A percentile compares a stretch with the other conserved stretches of the same genome.
Evolutionary conservation across 208 protist genomes (phyloP).

Genomic region (Leishmania lainsoni): DNA sequence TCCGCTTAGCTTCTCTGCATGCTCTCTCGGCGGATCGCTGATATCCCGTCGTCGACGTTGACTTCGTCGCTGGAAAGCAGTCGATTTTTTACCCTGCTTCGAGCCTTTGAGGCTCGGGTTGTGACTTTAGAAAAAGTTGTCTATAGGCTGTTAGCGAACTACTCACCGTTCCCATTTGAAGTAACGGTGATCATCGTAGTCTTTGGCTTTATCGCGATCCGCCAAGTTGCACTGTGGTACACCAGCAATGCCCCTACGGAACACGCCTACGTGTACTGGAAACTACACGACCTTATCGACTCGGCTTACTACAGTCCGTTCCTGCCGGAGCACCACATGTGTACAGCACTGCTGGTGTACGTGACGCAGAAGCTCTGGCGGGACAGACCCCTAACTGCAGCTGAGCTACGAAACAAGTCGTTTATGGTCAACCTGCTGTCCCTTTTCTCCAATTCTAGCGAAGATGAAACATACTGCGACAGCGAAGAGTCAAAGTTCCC

Average conservation of each 20-base stretch:
- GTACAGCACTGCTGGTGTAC: constrained; percentile 18
- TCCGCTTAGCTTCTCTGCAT: not conserved
- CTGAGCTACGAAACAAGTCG: constrained; percentile 19
- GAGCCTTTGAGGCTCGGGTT: constrained; percentile 11
- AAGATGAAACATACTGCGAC: not conserved
- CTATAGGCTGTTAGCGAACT: constrained; percentile 1
- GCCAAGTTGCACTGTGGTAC: constrained; percentile 17
- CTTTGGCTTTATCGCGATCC: constrained; percentile 13
- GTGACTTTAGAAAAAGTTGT: not conserved
- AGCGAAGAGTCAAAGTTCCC: not conserved
- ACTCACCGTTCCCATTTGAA: constrained; percentile 22
- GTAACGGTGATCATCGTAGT: constrained; percentile 1
- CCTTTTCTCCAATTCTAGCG: constrained; percentile 1
- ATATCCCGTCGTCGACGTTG: not conserved
- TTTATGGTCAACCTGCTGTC: constrained; percentile 32
- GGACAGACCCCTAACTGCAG: constrained; percentile 18
- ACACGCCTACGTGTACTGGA: constrained; percentile 30
- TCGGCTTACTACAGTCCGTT: not conserved
- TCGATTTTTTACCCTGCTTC: constrained; percentile 3
- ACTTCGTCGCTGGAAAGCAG: not conserved
- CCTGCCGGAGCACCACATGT: constrained; percentile 10
- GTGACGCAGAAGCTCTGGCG: constrained; percentile 29
- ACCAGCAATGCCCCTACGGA: not conserved
- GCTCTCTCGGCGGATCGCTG: not conserved
- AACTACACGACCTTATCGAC: constrained; percentile 13